Percentiles rank a stretch among this genome's conserved stretches.
Evolutionary conservation across 768 basidiomycete genomes (phyloP).

Genomic region (Tephrocybe sp.): DNA sequence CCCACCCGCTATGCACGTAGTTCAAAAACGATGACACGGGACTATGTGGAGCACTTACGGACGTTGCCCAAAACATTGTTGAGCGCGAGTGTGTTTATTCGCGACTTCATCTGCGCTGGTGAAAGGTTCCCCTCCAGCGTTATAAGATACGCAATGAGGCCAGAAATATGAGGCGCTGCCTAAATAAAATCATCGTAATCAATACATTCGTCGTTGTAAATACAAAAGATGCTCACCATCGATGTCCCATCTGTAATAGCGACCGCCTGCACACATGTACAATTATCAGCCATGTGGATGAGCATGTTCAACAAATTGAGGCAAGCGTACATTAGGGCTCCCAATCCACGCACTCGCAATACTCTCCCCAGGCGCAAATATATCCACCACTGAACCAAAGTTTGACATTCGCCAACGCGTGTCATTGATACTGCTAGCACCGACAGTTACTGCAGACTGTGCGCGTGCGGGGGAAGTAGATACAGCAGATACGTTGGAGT

Average conservation of each 20-base stretch:
- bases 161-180: not conserved
- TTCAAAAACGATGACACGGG: not conserved
- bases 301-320: not conserved
- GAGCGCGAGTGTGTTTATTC: not conserved
- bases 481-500: constrained; percentile 23
- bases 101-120: not conserved
- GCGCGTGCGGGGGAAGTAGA: constrained; percentile 29
- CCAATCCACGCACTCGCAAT: constrained; percentile 18
- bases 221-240: constrained; percentile 17
- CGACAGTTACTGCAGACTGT: constrained; percentile 30
- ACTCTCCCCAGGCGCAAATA: constrained; percentile 30
- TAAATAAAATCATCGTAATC: not conserved
- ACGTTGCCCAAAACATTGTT: not conserved
- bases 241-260: constrained; percentile 24
- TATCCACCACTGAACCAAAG: constrained; percentile 30
- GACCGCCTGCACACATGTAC: constrained; percentile 14
- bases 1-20: too few species aligned
- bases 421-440: constrained; percentile 28
- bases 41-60: not conserved
- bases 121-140: not conserved
- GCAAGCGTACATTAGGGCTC: constrained; percentile 17
- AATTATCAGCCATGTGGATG: not conserved
- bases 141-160: not conserved
- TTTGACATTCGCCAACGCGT: constrained; percentile 32
- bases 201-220: not conserved